These are phyloP conservation scores for Penicillium frequentans DNA, from an alignment of 2,329 filamentous ascomycete species.

Conservation along the genomic window DNA sequence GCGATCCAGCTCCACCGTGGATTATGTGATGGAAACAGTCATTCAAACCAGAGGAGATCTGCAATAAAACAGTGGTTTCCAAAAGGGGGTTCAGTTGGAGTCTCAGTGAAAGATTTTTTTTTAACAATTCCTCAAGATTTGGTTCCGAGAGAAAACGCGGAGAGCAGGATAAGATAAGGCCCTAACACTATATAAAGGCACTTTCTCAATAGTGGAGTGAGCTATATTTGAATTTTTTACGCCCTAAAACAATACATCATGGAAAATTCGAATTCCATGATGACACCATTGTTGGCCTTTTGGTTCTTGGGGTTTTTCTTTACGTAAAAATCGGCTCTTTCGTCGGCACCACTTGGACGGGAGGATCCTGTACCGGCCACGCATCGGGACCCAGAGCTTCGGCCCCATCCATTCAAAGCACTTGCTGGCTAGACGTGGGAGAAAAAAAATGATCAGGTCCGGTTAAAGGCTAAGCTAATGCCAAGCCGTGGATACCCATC, in stretches of 20 bases:
- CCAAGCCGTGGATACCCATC: not conserved
- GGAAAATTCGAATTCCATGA: not conserved
- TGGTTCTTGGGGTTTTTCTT: slow-evolving; percentile 29
- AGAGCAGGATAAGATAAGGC: slow-evolving; percentile 4
- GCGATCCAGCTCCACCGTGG: slow-evolving; percentile 13
- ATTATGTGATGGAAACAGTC: slow-evolving; percentile 26
- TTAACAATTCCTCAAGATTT: not conserved
- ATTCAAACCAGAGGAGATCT: not conserved
- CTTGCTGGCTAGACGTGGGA: not conserved
- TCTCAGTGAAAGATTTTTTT: not conserved
- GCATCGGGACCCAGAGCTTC: slow-evolving; percentile 13
- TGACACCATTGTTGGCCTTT: slow-evolving; percentile 15
- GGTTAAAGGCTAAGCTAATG: slow-evolving; percentile 2
- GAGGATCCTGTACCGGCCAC: slow-evolving; percentile 22
- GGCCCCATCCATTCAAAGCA: slow-evolving; percentile 3
- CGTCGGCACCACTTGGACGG: slow-evolving; percentile 24
- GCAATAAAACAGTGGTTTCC: not conserved
- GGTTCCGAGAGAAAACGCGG: slow-evolving; percentile 3
- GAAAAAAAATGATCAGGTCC: not conserved
- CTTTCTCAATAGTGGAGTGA: not conserved
- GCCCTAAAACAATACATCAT: not conserved
- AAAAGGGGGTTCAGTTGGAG: not conserved
- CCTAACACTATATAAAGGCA: not conserved
- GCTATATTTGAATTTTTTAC: not conserved
- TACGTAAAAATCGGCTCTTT: slow-evolving; percentile 44